Evolutionary conservation across 495 filamentous ascomycete species (phyloP).

Genomic region (Penicillium waksmanii): DNA sequence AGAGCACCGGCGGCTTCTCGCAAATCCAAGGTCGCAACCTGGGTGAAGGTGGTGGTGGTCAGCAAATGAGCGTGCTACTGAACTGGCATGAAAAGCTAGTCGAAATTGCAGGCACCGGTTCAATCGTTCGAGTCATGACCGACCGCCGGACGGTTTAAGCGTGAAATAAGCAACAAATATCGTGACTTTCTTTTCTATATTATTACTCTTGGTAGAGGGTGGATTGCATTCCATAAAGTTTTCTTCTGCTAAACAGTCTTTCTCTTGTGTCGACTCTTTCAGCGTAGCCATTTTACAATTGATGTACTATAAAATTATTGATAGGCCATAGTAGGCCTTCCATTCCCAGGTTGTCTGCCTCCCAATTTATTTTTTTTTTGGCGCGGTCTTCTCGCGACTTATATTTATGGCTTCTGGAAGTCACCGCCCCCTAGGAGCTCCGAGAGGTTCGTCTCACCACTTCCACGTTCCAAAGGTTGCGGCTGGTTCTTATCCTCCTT

Average conservation of each 20-base stretch:
- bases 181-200: constrained; percentile 20
- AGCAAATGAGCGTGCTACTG: constrained; percentile 89
- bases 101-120: constrained; percentile 82
- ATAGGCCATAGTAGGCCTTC: background rate
- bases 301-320: constrained; percentile 34
- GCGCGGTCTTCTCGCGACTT: constrained; percentile 1
- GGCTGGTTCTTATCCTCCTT: constrained; percentile 79
- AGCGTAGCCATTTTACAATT: constrained; percentile 40
- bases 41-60: constrained; percentile 74
- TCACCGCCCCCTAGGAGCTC: constrained; percentile 71
- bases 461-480: constrained; percentile 80
- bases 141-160: constrained; percentile 84
- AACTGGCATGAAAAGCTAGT: constrained; percentile 97
- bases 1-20: constrained; percentile 79
- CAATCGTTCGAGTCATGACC: constrained; percentile 88
- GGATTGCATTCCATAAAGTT: constrained; percentile 33
- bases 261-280: constrained; percentile 21
- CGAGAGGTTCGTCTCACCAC: constrained; percentile 78
- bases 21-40: constrained; percentile 74
- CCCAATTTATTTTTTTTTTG: constrained; percentile 6
- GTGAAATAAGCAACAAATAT: constrained; percentile 15
- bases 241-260: constrained; percentile 19
- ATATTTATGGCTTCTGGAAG: constrained; percentile 36
- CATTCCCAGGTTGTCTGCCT: background rate
- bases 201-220: constrained; percentile 27